Percentiles rank a stretch among this genome's conserved stretches.
Conservation (phyloP, 148 eudicot genomes). For the Rhododendron ferrugineum region DNA sequence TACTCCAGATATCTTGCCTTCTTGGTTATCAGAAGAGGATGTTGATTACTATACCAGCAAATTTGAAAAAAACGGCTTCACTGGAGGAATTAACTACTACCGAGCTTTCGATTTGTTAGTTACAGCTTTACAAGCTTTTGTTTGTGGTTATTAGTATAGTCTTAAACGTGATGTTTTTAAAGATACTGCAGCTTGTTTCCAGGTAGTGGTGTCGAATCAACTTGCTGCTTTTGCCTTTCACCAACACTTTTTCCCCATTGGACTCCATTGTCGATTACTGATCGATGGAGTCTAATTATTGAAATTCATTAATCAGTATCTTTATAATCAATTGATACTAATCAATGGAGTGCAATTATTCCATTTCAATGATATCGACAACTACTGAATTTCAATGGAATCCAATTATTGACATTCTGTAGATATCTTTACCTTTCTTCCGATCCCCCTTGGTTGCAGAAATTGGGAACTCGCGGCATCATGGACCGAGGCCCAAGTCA, state of each 20-base stretch:
- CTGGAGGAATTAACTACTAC: constrained; percentile 38
- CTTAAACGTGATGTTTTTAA: background rate
- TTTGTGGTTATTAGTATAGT: background rate
- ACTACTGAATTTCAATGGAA: no score
- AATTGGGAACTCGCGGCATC: constrained; percentile 40
- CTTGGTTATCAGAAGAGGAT: constrained; percentile 34
- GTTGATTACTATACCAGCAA: constrained; percentile 26
- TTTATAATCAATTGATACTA: no score
- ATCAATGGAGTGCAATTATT: no score
- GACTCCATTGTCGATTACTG: no score
- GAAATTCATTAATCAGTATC: no score
- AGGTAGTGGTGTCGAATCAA: background rate
- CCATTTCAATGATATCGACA: no score
- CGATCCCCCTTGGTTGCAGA: constrained; percentile 12
- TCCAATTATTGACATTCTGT: no score
- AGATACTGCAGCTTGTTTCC: background rate
- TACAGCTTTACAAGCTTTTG: background rate
- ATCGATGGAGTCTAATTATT: no score
- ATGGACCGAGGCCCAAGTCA: constrained; percentile 32
- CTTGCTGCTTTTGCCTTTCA: no score
- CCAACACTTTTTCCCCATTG: no score
- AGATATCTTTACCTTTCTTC: background rate
- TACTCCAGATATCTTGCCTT: constrained; percentile 17
- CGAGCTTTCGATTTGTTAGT: constrained; percentile 23
- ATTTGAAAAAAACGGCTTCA: constrained; percentile 32